These are phyloP conservation scores for Epichloe brachyelytri DNA, from an alignment of 2,329 filamentous ascomycete species.

Conservation along the genomic window DNA sequence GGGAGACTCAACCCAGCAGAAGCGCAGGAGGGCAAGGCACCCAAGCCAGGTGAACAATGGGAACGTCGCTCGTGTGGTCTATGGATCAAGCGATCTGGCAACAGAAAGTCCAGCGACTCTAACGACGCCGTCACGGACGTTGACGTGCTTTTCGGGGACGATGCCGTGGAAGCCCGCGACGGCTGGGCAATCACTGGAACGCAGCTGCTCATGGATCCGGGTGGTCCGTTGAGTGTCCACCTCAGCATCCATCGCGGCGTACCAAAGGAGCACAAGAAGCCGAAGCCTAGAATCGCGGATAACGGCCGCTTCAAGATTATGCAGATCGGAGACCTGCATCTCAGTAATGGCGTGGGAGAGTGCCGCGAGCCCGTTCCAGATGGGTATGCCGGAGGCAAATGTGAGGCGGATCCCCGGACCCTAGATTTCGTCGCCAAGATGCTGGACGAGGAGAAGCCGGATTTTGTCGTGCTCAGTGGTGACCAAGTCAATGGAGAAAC, in stretches of 20 bases:
- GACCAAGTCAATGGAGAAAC: constrained; percentile 95
- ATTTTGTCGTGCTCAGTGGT: constrained; percentile 81
- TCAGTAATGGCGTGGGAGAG: constrained; percentile 75
- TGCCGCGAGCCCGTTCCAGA: constrained; percentile 81
- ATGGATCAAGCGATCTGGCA: constrained; percentile 68
- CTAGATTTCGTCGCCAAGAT: constrained; percentile 76
- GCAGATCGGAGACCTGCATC: constrained; percentile 86
- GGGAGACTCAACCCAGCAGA: constrained; percentile 54
- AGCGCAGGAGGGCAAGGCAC: constrained; percentile 9
- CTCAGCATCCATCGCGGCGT: constrained; percentile 67
- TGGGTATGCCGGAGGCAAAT: constrained; percentile 58
- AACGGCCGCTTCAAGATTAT: constrained; percentile 96
- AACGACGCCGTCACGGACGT: constrained; percentile 64
- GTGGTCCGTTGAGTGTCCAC: constrained; percentile 52
- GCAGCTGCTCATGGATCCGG: constrained; percentile 56
- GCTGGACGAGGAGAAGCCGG: constrained; percentile 84
- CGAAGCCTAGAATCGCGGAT: constrained; percentile 64
- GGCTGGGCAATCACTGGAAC: constrained; percentile 73
- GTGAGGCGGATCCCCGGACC: constrained; percentile 84
- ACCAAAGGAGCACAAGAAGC: constrained; percentile 50
- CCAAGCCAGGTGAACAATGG: constrained; percentile 48
- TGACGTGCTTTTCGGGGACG: constrained; percentile 79
- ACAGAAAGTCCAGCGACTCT: constrained; percentile 61
- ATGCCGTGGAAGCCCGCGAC: constrained; percentile 77
- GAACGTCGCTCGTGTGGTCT: constrained; percentile 64